phyloP scores from a whole-genome alignment of 164 flowering plant genomes.

The Tetrastigma voinierianum region DNA sequence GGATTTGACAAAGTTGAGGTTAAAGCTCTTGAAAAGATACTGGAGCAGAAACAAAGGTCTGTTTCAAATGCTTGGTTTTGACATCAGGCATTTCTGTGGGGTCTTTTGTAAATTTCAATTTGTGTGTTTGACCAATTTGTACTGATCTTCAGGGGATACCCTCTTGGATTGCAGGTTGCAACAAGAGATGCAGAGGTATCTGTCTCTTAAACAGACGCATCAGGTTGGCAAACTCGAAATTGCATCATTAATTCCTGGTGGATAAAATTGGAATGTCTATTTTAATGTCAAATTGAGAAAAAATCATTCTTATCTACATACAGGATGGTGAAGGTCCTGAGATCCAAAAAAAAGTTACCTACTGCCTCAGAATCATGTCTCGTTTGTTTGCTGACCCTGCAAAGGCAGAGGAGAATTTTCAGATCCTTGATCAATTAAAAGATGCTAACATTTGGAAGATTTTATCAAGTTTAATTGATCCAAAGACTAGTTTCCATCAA shows the following conservation, averaged over 20 bases:
- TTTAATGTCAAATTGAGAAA: not conserved
- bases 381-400: constrained; percentile 77
- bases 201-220: constrained; percentile 68
- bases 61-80: constrained; percentile 22
- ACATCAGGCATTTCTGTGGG: constrained; percentile 12
- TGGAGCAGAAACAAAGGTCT: constrained; percentile 94
- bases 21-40: constrained; percentile 87
- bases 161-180: constrained; percentile 81
- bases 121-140: constrained; percentile 32
- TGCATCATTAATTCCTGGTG: not conserved
- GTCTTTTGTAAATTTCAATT: constrained; percentile 12
- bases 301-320: constrained; percentile 20
- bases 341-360: constrained; percentile 62
- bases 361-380: constrained; percentile 76
- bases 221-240: constrained; percentile 52
- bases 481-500: constrained; percentile 54
- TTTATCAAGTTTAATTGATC: constrained; percentile 64
- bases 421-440: constrained; percentile 79
- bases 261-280: not conserved
- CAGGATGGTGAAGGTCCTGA: constrained; percentile 82
- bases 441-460: constrained; percentile 90
- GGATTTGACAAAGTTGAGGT: constrained; percentile 85
- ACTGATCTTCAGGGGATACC: constrained; percentile 42
- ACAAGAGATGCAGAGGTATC: constrained; percentile 90
- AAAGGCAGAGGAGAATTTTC: constrained; percentile 84